phyloP scores from a whole-genome alignment of 1,284 basidiomycete species.

The Ustilago bromivora region DNA sequence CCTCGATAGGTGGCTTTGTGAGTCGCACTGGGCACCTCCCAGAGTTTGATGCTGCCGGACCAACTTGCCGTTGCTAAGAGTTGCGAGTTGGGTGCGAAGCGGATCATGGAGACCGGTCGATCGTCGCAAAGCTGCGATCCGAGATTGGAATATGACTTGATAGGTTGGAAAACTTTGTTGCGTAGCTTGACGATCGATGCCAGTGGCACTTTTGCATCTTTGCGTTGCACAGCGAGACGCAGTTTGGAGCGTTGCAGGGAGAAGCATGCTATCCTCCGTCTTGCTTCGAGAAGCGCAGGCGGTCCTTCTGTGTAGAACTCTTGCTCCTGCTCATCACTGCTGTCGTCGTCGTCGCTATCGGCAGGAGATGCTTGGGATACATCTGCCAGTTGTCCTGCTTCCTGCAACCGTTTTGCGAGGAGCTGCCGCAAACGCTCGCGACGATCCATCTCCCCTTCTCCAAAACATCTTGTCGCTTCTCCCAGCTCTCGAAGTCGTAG shows the following conservation, averaged over 20 bases:
- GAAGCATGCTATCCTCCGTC: conserved; percentile 86
- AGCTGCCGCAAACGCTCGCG: conserved; percentile 93
- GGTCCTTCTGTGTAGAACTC: conserved; percentile 97
- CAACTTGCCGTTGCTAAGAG: conserved; percentile 92
- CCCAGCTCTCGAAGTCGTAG: conserved; percentile 88
- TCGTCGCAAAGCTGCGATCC: conserved; percentile 98
- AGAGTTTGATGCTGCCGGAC: conserved; percentile 93
- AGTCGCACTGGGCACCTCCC: conserved; percentile 83
- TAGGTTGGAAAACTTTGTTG: conserved; percentile 86
- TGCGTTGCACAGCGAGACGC: conserved; percentile 86
- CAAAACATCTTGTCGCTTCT: conserved; percentile 96
- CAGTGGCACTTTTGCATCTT: conserved; percentile 88
- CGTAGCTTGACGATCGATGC: conserved; percentile 89
- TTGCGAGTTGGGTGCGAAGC: conserved; percentile 91
- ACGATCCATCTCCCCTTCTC: conserved; percentile 80
- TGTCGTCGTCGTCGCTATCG: conserved; percentile 71
- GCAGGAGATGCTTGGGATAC: conserved; percentile 74
- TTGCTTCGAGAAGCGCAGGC: conserved; percentile 83
- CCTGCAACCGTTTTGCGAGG: conserved; percentile 62
- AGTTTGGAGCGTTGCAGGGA: conserved; percentile 94
- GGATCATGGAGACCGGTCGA: conserved; percentile 89
- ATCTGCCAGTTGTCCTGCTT: conserved; percentile 69
- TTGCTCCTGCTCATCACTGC: conserved; percentile 76
- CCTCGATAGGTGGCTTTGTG: conserved; percentile 72
- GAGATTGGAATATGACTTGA: conserved; percentile 91